A percentile compares a stretch with the other conserved stretches of the same genome.
Conservation (phyloP, 176 grass and related monocot species). For the Triticum dicoccoides region DNA sequence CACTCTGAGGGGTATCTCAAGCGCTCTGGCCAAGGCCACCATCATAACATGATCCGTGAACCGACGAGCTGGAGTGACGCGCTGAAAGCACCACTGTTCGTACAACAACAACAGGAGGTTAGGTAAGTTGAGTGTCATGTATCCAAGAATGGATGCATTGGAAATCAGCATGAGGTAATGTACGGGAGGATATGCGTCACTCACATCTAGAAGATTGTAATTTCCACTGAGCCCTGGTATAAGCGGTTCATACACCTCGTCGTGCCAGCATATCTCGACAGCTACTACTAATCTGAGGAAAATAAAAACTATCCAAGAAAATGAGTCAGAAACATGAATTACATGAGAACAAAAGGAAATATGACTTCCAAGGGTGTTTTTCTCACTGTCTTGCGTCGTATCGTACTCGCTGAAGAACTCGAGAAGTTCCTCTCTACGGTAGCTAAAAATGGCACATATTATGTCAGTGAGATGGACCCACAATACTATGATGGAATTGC, state of each 20-base stretch:
- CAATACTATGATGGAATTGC: conserved; percentile 11
- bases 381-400: conserved; percentile 6
- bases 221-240: not conserved
- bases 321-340: conserved; percentile 26
- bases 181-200: not conserved
- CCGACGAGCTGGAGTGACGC: not conserved
- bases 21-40: not conserved
- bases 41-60: conserved; percentile 16
- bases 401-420: not conserved
- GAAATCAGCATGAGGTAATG: not conserved
- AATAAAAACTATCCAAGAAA: conserved; percentile 36
- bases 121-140: not conserved
- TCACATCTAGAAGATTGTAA: conserved; percentile 14
- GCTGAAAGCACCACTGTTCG: not conserved
- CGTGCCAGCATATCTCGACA: conserved; percentile 29
- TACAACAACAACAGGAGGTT: not conserved
- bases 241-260: not conserved
- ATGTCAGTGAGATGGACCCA: not conserved
- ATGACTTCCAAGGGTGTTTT: conserved; percentile 12
- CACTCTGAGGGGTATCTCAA: conserved; percentile 28
- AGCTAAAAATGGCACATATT: conserved; percentile 13
- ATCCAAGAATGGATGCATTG: not conserved
- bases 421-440: conserved; percentile 27
- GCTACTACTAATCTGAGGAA: conserved; percentile 47
- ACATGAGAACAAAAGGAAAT: not conserved